A percentile compares a stretch with the other conserved stretches of the same genome.
These are phyloP conservation scores for Kuraishia floccosa DNA, from an alignment of 805 yeast species.

Conservation along the genomic window DNA sequence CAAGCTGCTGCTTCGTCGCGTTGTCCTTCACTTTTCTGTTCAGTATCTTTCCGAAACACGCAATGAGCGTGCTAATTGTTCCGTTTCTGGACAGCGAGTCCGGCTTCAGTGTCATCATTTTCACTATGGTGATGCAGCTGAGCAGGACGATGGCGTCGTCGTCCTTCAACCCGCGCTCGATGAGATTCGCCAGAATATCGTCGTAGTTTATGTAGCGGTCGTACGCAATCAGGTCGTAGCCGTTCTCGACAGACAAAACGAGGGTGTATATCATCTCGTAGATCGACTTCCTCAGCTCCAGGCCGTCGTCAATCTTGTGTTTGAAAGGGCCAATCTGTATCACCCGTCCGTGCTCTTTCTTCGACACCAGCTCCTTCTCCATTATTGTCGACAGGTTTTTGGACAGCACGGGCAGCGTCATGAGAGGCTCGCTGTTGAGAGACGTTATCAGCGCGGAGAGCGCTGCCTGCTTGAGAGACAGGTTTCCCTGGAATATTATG, in stretches of 20 bases:
- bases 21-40: slow-evolving; percentile 41
- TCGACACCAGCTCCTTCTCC: slow-evolving; percentile 39
- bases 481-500: slow-evolving; percentile 18
- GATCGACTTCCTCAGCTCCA: slow-evolving; percentile 59
- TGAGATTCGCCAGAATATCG: slow-evolving; percentile 26
- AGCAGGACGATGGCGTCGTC: slow-evolving; percentile 48
- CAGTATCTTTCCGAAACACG: slow-evolving; percentile 27
- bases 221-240: slow-evolving; percentile 7
- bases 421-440: slow-evolving; percentile 39
- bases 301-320: slow-evolving; percentile 69
- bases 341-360: slow-evolving; percentile 44
- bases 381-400: slow-evolving; percentile 38
- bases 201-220: slow-evolving; percentile 15
- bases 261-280: slow-evolving; percentile 60
- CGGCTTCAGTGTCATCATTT: slow-evolving; percentile 21
- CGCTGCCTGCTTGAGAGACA: slow-evolving; percentile 50
- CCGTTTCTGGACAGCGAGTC: slow-evolving; percentile 7
- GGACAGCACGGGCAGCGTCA: slow-evolving; percentile 33
- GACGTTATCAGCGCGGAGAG: slow-evolving; percentile 48
- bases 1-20: slow-evolving; percentile 60
- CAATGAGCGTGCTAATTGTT: slow-evolving; percentile 14
- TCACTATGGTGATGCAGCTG: slow-evolving; percentile 32
- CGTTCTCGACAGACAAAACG: slow-evolving; percentile 18
- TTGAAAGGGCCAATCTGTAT: slow-evolving; percentile 85
- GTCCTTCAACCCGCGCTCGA: slow-evolving; percentile 43